A percentile compares a stretch with the other conserved stretches of the same genome.
Conservation (phyloP, 129 eudicot species). For the Artemisia tridentata region DNA sequence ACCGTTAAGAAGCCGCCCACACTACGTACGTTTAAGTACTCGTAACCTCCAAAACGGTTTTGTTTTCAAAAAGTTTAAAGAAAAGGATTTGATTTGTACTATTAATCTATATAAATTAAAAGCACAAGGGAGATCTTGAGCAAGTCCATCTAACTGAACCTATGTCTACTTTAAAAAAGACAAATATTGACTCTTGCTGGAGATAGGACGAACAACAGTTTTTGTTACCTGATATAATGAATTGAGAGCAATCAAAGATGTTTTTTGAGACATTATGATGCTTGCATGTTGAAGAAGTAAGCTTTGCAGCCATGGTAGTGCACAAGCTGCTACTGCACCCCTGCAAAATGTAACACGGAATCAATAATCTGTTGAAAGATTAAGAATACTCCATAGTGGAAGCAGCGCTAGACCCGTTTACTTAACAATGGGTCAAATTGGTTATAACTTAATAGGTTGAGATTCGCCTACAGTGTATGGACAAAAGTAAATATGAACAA, state of each 20-base stretch:
- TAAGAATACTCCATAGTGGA: neutral
- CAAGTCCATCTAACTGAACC: too few relatives aligned
- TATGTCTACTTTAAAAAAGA: neutral
- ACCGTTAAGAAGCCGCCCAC: too few relatives aligned
- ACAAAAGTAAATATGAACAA: too few relatives aligned
- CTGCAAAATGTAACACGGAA: slow-evolving; percentile 4
- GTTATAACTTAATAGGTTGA: too few relatives aligned
- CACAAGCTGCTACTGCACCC: slow-evolving; percentile 1
- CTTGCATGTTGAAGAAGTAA: slow-evolving; percentile 14
- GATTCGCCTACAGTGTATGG: too few relatives aligned
- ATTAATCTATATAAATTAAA: neutral
- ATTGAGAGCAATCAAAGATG: slow-evolving; percentile 7
- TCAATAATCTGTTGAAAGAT: slow-evolving; percentile 2
- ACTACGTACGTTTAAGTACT: too few relatives aligned
- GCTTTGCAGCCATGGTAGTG: neutral
- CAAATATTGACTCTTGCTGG: neutral
- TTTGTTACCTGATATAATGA: neutral
- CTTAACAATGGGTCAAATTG: neutral
- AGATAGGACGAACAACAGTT: neutral
- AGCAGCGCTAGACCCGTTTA: neutral
- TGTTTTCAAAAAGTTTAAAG: too few relatives aligned
- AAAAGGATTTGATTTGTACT: too few relatives aligned
- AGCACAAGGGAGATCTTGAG: neutral
- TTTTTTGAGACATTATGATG: neutral
- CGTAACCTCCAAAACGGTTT: neutral